These are phyloP conservation scores for Plenodomus biglobosus DNA, from an alignment of 2,329 filamentous ascomycete genomes.

Conservation along the genomic window DNA sequence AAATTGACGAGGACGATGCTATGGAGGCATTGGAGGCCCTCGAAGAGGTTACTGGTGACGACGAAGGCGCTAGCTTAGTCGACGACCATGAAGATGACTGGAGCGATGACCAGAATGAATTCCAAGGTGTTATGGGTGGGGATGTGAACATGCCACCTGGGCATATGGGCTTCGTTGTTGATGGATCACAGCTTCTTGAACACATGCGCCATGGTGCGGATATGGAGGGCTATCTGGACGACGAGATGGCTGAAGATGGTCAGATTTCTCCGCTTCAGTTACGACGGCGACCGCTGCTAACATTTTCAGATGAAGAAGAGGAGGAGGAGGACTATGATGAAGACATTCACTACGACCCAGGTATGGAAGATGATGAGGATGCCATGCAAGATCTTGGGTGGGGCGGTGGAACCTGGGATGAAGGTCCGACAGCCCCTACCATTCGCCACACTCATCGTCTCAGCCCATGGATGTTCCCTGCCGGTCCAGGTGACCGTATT, in stretches of 20 bases:
- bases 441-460: conserved; percentile 58
- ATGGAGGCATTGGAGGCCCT: conserved; percentile 36
- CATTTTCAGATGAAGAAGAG: conserved; percentile 56
- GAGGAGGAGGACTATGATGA: conserved; percentile 71
- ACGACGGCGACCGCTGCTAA: conserved; percentile 36
- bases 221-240: conserved; percentile 58
- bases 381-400: conserved; percentile 49
- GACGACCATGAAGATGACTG: conserved; percentile 45
- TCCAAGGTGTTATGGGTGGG: conserved; percentile 49
- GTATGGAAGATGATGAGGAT: conserved; percentile 52
- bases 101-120: conserved; percentile 53
- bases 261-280: conserved; percentile 45
- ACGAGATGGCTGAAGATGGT: conserved; percentile 62
- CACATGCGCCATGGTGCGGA: conserved; percentile 39
- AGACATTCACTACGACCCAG: conserved; percentile 60
- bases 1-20: conserved; percentile 46
- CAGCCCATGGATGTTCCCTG: conserved; percentile 59
- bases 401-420: conserved; percentile 58
- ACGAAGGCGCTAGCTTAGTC: conserved; percentile 50
- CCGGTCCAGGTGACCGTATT: conserved; percentile 51
- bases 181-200: conserved; percentile 43
- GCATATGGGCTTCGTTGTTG: conserved; percentile 37
- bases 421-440: conserved; percentile 46
- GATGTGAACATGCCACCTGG: conserved; percentile 56
- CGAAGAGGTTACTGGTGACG: conserved; percentile 52